Conservation (phyloP, 148 eudicot species). For the Polygonum aviculare region DNA sequence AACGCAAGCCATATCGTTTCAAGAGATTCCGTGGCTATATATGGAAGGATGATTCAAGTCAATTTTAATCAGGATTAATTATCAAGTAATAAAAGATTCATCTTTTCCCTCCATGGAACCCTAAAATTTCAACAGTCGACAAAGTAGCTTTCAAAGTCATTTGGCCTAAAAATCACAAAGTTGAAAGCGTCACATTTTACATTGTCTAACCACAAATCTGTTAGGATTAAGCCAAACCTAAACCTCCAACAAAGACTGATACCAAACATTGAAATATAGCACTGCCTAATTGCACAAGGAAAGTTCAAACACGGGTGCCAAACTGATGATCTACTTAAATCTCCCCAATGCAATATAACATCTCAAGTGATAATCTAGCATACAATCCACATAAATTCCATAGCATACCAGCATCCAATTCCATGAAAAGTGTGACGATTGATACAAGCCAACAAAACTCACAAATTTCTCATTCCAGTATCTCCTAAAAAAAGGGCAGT, state of each 20-base stretch:
- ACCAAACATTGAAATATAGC: neutral
- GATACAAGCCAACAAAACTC: neutral
- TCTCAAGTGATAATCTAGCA: neutral
- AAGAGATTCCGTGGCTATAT: neutral
- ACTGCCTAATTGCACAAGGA: neutral
- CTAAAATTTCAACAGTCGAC: neutral
- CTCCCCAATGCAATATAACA: neutral
- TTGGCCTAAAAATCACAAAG: neutral
- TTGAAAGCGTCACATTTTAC: neutral
- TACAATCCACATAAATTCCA: neutral
- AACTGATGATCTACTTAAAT: neutral
- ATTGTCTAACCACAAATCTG: neutral
- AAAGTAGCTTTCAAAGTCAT: neutral
- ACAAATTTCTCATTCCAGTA: neutral
- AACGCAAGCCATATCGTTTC: conserved; percentile 3
- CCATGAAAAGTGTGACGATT: neutral
- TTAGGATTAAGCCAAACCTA: neutral
- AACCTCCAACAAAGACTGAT: neutral
- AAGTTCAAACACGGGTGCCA: neutral
- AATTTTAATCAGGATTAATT: too few species aligned
- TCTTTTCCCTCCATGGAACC: neutral
- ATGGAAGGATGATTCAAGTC: neutral
- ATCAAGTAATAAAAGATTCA: neutral
- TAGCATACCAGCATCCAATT: neutral
- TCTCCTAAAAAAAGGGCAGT: neutral